Evolutionary conservation across 805 yeast species (phyloP), one percentile per base, ranked within the genome.

Genomic region (Teunomyces aglyptinius): DNA sequence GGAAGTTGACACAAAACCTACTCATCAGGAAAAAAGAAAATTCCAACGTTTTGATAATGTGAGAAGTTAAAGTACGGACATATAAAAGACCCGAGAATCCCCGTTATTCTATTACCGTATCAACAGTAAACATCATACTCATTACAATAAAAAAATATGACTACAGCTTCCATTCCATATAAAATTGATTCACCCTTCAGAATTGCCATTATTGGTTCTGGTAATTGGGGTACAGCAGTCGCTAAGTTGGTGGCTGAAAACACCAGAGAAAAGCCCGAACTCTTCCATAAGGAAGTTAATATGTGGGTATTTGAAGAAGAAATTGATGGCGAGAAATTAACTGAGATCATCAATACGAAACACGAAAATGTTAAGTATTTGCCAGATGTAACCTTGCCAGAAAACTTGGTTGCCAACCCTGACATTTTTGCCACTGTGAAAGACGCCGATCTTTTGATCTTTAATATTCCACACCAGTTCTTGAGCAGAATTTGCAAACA

Each of bases 231-330:
- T 54, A 89, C 97, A 32, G 92, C 98, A 15, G 90, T 94, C 46
- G 97, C 98, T 52, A 92, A 94, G 67, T 89, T 92, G 38, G 84
- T 90, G 22, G 90, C 97, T 32, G 98, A 94, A 69, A 91, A 90
- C 67, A 76, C 91, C 36, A 76, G 76, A 15, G 80, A 80, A 52
- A 80, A 89, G 68, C 84, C 91, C 33, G 76, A 81, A 32, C 70
- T 88, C 59, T 94, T 94, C 67, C 77, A 81, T 49, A 72, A 71
- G 50, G 72, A 79, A 46, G 97, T 94, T 34, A 83, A 85, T 59
- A 91, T 94, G 98, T 94, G 99, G 99, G 99, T 94, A 11, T 89
- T 78, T 58, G 92, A 94, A 70, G 99, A 94, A 70, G 63, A 78
- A 51, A 71, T 86, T 49, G 76, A 88, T 45, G 97, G 95, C 56